Evolutionary conservation across 148 eudicot genomes (phyloP).

Genomic region (Linanthus parryae): DNA sequence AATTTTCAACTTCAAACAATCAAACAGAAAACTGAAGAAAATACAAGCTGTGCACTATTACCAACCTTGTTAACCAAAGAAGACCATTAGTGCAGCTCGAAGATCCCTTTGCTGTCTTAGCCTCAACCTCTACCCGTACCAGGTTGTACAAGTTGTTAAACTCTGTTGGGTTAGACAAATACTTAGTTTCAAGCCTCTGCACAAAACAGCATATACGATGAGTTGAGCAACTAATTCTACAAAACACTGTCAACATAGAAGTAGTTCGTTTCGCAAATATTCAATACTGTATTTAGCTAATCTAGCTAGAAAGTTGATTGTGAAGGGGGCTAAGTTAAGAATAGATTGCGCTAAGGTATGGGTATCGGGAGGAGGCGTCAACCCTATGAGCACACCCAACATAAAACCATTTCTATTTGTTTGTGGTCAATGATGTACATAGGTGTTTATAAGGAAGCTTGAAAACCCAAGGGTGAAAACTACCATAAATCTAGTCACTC

Average conservation of each 20-base stretch:
- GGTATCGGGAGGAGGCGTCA: too few relatives aligned
- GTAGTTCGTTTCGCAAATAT: too few relatives aligned
- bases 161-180: slow-evolving; percentile 44
- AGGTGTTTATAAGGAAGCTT: background rate
- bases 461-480: background rate
- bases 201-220: background rate
- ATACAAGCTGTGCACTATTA: too few relatives aligned
- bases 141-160: slow-evolving; percentile 50
- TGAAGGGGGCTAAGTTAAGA: too few relatives aligned
- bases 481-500: too few relatives aligned
- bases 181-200: slow-evolving; percentile 74
- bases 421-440: background rate
- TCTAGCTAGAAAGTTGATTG: too few relatives aligned
- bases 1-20: too few relatives aligned
- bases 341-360: too few relatives aligned
- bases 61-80: slow-evolving; percentile 90
- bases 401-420: background rate
- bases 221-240: too few relatives aligned
- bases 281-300: too few relatives aligned
- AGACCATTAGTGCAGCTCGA: slow-evolving; percentile 86
- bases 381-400: too few relatives aligned
- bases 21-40: too few relatives aligned
- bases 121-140: slow-evolving; percentile 60
- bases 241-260: background rate
- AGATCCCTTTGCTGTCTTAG: slow-evolving; percentile 61